Percentiles rank a stretch among this genome's conserved stretches.
Evolutionary conservation across 306 rosid genomes (phyloP).

Genomic region (Prunus mongolica): DNA sequence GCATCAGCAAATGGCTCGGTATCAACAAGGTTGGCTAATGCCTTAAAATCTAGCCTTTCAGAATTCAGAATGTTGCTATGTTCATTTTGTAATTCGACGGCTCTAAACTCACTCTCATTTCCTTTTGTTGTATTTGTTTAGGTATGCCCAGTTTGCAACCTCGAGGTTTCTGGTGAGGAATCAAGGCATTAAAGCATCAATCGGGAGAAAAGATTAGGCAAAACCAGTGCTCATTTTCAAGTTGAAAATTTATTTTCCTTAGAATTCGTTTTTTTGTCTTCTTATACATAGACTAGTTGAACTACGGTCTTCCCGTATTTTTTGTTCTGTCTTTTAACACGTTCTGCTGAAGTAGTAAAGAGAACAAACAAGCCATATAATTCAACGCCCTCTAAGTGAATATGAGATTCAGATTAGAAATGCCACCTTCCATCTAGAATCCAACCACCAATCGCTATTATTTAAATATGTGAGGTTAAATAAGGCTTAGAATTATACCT

Average conservation of each 20-base stretch:
- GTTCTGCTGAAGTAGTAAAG: background rate
- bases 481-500: no score
- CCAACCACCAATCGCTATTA: no score
- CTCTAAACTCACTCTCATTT: background rate
- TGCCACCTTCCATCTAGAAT: background rate
- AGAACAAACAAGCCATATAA: background rate
- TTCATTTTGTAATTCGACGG: background rate
- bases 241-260: background rate
- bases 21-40: slow-evolving; percentile 66
- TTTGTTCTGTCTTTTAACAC: background rate
- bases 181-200: slow-evolving; percentile 32
- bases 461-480: no score
- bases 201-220: slow-evolving; percentile 1
- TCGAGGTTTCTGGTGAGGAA: slow-evolving; percentile 73
- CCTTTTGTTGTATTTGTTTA: slow-evolving; percentile 24
- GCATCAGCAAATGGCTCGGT: slow-evolving; percentile 92
- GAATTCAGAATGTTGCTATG: background rate
- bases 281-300: slow-evolving; percentile 8
- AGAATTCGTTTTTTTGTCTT: background rate
- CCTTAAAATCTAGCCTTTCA: background rate
- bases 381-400: background rate
- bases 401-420: background rate
- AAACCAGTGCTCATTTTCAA: slow-evolving; percentile 17
- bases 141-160: slow-evolving; percentile 94
- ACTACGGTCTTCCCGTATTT: background rate